Base-by-base conservation (phyloP, 1,284 basidiomycete genomes). In the Naganishia sp. region DNA sequence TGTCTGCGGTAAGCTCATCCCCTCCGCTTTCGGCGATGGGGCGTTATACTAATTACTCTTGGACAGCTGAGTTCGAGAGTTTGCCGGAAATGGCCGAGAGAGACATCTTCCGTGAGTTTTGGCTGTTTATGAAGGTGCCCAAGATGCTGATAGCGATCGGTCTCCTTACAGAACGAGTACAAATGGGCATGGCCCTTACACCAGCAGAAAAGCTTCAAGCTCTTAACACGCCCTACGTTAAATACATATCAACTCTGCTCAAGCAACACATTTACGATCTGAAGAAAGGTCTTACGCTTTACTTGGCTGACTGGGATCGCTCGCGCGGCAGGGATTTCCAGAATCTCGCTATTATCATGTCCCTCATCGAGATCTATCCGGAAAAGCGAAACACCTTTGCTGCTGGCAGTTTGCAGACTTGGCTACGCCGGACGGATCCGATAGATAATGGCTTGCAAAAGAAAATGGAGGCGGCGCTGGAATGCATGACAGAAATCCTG, bases 21-120 rank as follows among this genome's bases (percentile, higher is more conserved):
- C 36, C 10, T 39, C 36, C 13, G 36, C 36, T 9, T 39, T 39
- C 13, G 7, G 36, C 13, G 13, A 10, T 13, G 7, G 36, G 7
- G 2, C 10, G 36, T 3, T 25, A 13, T 5, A 45, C 21, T 31
- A 48, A 44, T 18, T 23, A 18, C 1, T 18, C n/a, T 33, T 9
- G n/a, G 4, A 18, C n/a, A 68, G 67, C 57, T n/a, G 67, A 68
- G 25, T 68, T 68, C 59, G 66, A 72, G 6, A 65, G 71, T 44
- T 67, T 78, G 33, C 48, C 70, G 7, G 71, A 75, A 63, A 67
- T 71, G 18, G 65, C 72, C 44, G 76, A 78, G 69, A 68, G 78
- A 48, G 78, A 79, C 57, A 75, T 79, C 64, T 79, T 79, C 73
- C 78, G 78, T 79, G 65, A 72, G 77, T 72, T 50, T 68, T 31